Conservation (phyloP, 345 rosid species). For the Hibiscus syriacus region DNA sequence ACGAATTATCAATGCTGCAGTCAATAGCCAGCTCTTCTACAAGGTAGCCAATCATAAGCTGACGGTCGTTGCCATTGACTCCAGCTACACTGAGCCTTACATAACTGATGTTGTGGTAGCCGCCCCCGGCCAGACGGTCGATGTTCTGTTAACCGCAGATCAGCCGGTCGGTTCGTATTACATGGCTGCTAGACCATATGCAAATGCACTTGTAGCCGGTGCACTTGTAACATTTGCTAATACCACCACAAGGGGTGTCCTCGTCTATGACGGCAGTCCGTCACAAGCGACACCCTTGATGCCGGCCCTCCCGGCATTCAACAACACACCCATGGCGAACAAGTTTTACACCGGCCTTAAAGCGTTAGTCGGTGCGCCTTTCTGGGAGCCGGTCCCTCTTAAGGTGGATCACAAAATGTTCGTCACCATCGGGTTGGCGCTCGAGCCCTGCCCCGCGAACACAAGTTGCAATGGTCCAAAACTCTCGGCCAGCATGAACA, state of each 20-base stretch:
- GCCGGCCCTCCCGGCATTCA: conserved; percentile 58
- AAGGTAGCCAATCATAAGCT: conserved; percentile 76
- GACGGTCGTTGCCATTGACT: conserved; percentile 70
- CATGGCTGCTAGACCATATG: conserved; percentile 68
- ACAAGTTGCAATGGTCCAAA: conserved; percentile 40
- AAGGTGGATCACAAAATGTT: conserved; percentile 64
- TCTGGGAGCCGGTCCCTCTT: conserved; percentile 57
- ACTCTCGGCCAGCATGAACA: conserved; percentile 73
- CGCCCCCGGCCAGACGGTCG: conserved; percentile 77
- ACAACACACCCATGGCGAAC: conserved; percentile 65
- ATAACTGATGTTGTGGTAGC: conserved; percentile 48
- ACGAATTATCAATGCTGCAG: conserved; percentile 89
- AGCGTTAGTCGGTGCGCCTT: conserved; percentile 33
- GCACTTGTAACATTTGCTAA: conserved; percentile 20
- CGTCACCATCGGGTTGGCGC: conserved; percentile 51
- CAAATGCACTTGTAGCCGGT: conserved; percentile 21
- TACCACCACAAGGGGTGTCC: conserved; percentile 63
- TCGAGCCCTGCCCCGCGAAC: conserved; percentile 39
- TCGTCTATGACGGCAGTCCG: conserved; percentile 32
- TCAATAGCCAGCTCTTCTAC: conserved; percentile 73
- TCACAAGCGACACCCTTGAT: conserved; percentile 27
- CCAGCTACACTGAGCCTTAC: conserved; percentile 56
- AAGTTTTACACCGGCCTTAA: conserved; percentile 46
- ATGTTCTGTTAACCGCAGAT: conserved; percentile 46
- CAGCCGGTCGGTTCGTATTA: conserved; percentile 57